phyloP scores from a whole-genome alignment of 345 rosid genomes.

The Salix udensis region DNA sequence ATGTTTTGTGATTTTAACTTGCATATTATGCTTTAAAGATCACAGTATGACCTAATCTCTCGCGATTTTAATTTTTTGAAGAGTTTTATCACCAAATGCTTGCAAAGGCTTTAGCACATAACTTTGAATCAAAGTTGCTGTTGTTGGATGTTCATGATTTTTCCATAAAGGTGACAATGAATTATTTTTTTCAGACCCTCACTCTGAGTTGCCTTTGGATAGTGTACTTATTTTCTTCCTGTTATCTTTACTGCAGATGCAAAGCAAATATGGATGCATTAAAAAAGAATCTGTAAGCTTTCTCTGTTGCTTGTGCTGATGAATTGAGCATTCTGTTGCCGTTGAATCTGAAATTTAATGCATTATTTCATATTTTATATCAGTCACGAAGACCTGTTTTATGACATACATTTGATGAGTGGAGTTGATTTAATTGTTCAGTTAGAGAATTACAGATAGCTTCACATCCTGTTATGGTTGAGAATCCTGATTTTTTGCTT shows the following conservation, averaged over 20 bases:
- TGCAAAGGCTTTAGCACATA: constrained; percentile 82
- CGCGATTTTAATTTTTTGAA: constrained; percentile 24
- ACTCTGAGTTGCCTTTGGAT: neutral
- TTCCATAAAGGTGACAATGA: constrained; percentile 60
- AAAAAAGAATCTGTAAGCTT: constrained; percentile 66
- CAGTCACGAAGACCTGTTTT: neutral
- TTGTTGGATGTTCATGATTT: constrained; percentile 72
- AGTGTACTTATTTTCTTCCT: constrained; percentile 18
- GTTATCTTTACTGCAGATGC: constrained; percentile 54
- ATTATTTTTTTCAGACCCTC: neutral
- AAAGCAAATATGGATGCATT: constrained; percentile 74
- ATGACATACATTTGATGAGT: neutral
- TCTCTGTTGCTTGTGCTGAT: constrained; percentile 5
- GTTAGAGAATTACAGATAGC: neutral
- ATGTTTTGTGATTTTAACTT: neutral
- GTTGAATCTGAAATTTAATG: neutral
- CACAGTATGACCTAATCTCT: constrained; percentile 13
- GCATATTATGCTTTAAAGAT: neutral
- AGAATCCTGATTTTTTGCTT: constrained; percentile 18
- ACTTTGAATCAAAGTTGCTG: constrained; percentile 75
- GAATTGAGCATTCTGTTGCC: neutral
- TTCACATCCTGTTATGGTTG: neutral
- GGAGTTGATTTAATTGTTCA: neutral
- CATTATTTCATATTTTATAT: neutral
- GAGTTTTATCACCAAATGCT: constrained; percentile 93